phyloP scores from a whole-genome alignment of 2,329 filamentous ascomycete species.

The Fusarium clavum region DNA sequence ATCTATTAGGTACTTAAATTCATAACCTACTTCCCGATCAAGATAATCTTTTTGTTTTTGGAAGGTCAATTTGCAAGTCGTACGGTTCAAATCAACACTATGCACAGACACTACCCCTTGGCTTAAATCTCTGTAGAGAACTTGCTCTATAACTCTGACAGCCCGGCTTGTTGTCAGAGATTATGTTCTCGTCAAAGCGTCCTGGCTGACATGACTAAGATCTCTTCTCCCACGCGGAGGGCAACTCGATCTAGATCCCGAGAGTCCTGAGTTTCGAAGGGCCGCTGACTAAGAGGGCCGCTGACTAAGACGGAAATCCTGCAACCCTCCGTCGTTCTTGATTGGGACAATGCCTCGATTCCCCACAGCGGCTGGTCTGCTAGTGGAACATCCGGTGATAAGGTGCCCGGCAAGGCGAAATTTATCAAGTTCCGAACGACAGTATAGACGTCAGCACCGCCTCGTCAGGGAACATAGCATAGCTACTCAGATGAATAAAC shows the following conservation, averaged over 20 bases:
- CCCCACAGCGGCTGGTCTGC: not conserved
- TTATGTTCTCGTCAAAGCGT: too few relatives aligned
- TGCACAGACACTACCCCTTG: too few relatives aligned
- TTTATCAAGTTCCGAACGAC: not conserved
- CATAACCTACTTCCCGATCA: too few relatives aligned
- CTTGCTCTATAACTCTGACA: too few relatives aligned
- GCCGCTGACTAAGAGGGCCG: not conserved
- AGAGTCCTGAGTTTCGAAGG: not conserved
- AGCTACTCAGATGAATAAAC: not conserved
- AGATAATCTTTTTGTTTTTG: too few relatives aligned
- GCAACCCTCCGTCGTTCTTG: not conserved
- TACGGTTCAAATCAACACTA: too few relatives aligned
- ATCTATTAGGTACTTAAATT: too few relatives aligned
- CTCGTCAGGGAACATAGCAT: not conserved
- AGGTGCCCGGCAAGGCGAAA: not conserved
- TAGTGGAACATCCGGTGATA: too few relatives aligned
- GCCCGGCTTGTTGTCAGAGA: too few relatives aligned
- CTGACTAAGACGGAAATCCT: not conserved
- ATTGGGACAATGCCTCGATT: not conserved
- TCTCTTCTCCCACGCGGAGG: not conserved
- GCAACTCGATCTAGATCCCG: not conserved
- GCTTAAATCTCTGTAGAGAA: too few relatives aligned
- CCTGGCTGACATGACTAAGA: not conserved
- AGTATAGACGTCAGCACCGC: not conserved
- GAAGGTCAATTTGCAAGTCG: too few relatives aligned